Conservation (phyloP, 179 eudicot genomes). For the Corrigiola litoralis region DNA sequence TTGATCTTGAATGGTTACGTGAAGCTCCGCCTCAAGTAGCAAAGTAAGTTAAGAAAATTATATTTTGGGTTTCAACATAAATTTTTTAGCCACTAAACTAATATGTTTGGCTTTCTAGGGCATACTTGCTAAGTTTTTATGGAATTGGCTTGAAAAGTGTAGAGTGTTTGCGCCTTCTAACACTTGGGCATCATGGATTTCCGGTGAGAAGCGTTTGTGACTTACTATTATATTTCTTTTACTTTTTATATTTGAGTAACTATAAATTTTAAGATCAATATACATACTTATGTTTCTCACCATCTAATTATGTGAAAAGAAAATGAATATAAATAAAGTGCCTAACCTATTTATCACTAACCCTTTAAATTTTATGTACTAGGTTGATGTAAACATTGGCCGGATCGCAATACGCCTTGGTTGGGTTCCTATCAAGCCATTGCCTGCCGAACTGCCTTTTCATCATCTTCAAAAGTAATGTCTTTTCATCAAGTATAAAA, state of each 20-base stretch:
- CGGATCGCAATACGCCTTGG: conserved; percentile 74
- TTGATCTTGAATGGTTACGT: conserved; percentile 89
- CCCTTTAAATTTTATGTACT: neutral
- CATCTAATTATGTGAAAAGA: no score
- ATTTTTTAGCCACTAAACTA: neutral
- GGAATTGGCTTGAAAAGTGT: conserved; percentile 94
- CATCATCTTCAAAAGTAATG: conserved; percentile 69
- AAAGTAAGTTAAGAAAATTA: conserved; percentile 43
- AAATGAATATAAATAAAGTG: no score
- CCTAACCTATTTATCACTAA: no score
- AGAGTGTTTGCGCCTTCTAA: conserved; percentile 75
- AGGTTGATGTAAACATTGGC: conserved; percentile 91
- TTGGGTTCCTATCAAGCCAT: conserved; percentile 83
- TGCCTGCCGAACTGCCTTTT: conserved; percentile 54
- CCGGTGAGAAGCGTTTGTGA: conserved; percentile 45
- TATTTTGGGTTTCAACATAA: neutral
- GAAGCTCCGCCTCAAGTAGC: conserved; percentile 57
- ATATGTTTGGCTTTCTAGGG: conserved; percentile 31
- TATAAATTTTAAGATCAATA: no score
- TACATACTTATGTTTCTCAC: no score
- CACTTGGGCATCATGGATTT: conserved; percentile 74
- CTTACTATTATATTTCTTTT: neutral
- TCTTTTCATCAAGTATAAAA: neutral
- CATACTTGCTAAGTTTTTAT: conserved; percentile 54
- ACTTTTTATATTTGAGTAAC: no score